Evolutionary conservation across 1,284 basidiomycete genomes (phyloP), one percentile per base, ranked within the genome.

Genomic region (Boletus mariae): DNA sequence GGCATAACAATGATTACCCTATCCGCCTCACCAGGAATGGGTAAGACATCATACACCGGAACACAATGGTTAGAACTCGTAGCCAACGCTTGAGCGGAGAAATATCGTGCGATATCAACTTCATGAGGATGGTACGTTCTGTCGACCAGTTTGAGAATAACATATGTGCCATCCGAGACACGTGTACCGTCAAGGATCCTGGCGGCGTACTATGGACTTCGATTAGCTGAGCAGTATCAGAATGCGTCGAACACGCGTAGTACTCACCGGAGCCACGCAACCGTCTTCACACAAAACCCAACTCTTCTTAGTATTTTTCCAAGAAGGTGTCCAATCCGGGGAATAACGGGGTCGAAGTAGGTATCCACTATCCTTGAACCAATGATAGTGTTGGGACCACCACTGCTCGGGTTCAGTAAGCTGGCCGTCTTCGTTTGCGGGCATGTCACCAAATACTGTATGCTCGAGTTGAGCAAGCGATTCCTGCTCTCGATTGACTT

Each of bases 311-410:
- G 56, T 58, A 41, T 55, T 57, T 38, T 49, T 37, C 71, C 72
- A 75, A 13, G 73, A 73, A 5, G 73, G 67, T 4, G 58, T 49
- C 71, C 73, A 75, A 31, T 63, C 68, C 6, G 73, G 70, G 12
- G 63, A 52, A 49, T 71, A 74, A 3, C 73, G 61, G 2, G 63
- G 57, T 5, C 74, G 66, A 23, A 76, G 66, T 31, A 63, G 40
- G 38, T 75, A 74, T 15, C 75, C 74, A 25, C 34, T 56, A 2
- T 60, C 59, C 47, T 66, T 58, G 2, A 75, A 51, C 68, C 69
- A 75, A 13, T 44, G 37, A 15, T 66, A 66, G 17, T 64, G 69
- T 32, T 57, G 45, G 5, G 56, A 41, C 71, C 72, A 74, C 56
- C 63, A 73, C 2, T 26, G 5, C 15, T 61, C 59, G 0, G 37